These are phyloP conservation scores for Candida frijolesensis DNA, from an alignment of 1,139 yeast species.

Conservation along the genomic window DNA sequence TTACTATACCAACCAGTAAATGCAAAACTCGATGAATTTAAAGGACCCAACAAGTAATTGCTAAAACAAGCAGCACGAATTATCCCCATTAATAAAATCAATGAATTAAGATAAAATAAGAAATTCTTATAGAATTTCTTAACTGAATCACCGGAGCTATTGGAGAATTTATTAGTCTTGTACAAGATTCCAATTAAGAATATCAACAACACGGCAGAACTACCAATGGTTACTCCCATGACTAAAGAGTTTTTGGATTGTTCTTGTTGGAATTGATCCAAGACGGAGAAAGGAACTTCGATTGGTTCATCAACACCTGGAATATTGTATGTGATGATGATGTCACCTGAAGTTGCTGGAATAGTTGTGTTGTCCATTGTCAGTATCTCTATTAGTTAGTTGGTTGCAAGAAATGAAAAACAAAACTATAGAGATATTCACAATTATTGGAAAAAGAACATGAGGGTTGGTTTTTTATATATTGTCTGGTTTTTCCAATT, in stretches of 20 bases:
- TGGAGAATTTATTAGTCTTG: constrained; percentile 14
- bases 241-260: constrained; percentile 9
- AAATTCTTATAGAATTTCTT: constrained; percentile 45
- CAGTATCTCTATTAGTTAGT: constrained; percentile 1
- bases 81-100: constrained; percentile 54
- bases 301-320: constrained; percentile 10
- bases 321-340: constrained; percentile 11
- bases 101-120: constrained; percentile 68
- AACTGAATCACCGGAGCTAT: constrained; percentile 30
- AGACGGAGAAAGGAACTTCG: constrained; percentile 9
- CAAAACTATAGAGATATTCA: not conserved
- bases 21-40: constrained; percentile 48
- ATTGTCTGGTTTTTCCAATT: not conserved
- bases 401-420: constrained; percentile 1
- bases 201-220: constrained; percentile 25
- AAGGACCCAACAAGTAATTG: constrained; percentile 54
- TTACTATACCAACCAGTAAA: constrained; percentile 48
- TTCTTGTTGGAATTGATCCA: constrained; percentile 8
- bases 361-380: not conserved
- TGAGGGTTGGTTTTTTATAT: not conserved
- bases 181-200: constrained; percentile 38
- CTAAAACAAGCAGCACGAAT: constrained; percentile 63
- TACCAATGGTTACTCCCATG: constrained; percentile 31
- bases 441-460: not conserved
- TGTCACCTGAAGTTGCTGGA: constrained; percentile 8